phyloP scores from a whole-genome alignment of 345 rosid species.

The Eucalyptus decipiens region DNA sequence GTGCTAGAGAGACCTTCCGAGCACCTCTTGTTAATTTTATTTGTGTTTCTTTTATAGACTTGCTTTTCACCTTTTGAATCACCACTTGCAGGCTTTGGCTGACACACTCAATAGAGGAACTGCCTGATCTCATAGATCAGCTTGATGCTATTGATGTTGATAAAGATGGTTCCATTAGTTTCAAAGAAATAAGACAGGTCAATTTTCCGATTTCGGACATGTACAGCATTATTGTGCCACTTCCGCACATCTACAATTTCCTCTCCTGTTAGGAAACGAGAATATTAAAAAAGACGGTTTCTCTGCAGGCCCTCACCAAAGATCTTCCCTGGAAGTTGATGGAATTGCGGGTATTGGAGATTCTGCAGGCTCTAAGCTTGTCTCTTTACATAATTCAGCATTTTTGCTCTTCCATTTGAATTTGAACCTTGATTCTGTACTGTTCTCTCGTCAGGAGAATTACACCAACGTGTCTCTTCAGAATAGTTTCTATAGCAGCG shows the following conservation, averaged over 20 bases:
- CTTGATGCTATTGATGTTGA: constrained; percentile 33
- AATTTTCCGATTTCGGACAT: neutral
- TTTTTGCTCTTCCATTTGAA: neutral
- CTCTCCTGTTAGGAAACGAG: neutral
- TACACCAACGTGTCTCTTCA: neutral
- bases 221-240: neutral
- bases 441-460: neutral
- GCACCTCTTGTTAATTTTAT: neutral
- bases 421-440: neutral
- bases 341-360: constrained; percentile 22
- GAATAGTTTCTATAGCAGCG: neutral
- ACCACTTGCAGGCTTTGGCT: constrained; percentile 23
- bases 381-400: neutral
- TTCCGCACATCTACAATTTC: neutral
- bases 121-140: constrained; percentile 31
- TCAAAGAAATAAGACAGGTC: constrained; percentile 41
- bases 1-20: neutral
- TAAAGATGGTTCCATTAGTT: constrained; percentile 33
- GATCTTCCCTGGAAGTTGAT: constrained; percentile 47
- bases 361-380: constrained; percentile 26
- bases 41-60: neutral
- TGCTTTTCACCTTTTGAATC: neutral
- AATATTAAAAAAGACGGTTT: neutral
- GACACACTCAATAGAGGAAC: constrained; percentile 27
- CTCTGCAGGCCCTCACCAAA: constrained; percentile 25